Base-by-base conservation (phyloP, 495 filamentous ascomycete species). In the Clohesyomyces aquaticus region DNA sequence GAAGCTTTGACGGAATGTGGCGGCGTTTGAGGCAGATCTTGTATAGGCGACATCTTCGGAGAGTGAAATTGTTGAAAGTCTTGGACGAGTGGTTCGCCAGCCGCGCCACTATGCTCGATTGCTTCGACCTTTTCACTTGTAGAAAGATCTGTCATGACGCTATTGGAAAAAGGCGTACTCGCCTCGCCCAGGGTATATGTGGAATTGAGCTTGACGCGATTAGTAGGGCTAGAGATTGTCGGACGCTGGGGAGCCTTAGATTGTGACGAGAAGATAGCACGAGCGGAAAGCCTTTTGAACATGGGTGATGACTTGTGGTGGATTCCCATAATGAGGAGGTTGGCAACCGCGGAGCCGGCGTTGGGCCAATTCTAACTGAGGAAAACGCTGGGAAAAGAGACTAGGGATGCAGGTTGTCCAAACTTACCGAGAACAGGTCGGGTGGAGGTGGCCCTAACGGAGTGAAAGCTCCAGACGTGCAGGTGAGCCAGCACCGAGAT, bases 251-350 rank as follows among this genome's bases (percentile, higher is more conserved):
- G 49, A 61, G 62, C n/a, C n/a, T n/a, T n/a, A n/a, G n/a, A n/a
- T n/a, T n/a, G n/a, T n/a, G n/a, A 65, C 46, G 59, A 63, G 49
- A 66, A 64, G 29, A 63, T 29, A 25, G 58, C 54, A 43, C 63
- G 63, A 66, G 58, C 53, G 1, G 67, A 70, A 11, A 63, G 67
- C 42, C 63, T 66, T 63, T 66, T 66, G 48, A 69, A 62, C 66
- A 62, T 68, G 66, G 49, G 45, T 47, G 61, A 11, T 32, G 55
- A 41, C 50, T 43, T 48, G 16, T 35, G 35, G 19, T 55, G 18
- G 22, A 14, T 12, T 43, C 18, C n/a, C 25, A 61, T 43, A 48
- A 65, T 14, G 32, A 12, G 1, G 43, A 1, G 52, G 42, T 53
- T 61, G 58, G 51, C 29, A 55, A n/a, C n/a, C n/a, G n/a, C 50